Conservation (phyloP, 352 stramenopile genomes). For the Pythium guiyangense region DNA sequence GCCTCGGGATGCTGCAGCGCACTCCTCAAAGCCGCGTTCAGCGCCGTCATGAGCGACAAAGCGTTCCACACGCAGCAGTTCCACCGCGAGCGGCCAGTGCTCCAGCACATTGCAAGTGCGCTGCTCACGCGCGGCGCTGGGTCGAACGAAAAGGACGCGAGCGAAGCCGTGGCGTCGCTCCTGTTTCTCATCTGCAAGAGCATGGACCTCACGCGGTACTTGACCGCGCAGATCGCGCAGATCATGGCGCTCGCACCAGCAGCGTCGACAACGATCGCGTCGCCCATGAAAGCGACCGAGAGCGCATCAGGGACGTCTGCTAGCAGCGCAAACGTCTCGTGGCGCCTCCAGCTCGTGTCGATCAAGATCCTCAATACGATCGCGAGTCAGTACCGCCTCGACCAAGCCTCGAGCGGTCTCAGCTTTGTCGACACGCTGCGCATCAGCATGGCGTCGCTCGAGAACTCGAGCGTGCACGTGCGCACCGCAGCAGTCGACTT, state of each 20-base stretch:
- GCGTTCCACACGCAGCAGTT: constrained; percentile 60
- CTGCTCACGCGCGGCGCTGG: constrained; percentile 47
- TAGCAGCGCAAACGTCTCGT: constrained; percentile 23
- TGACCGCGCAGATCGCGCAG: constrained; percentile 47
- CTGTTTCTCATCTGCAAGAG: constrained; percentile 85
- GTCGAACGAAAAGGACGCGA: constrained; percentile 78
- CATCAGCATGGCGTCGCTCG: constrained; percentile 54
- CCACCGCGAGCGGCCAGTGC: constrained; percentile 38
- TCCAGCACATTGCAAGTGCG: constrained; percentile 40
- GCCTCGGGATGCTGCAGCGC: constrained; percentile 50
- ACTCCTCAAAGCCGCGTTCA: constrained; percentile 61
- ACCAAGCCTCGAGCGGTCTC: constrained; percentile 46
- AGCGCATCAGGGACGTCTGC: background rate
- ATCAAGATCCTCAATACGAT: constrained; percentile 82
- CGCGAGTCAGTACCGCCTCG: constrained; percentile 71
- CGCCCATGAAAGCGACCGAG: constrained; percentile 16
- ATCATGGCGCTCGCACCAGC: constrained; percentile 25
- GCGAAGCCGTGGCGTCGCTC: constrained; percentile 64
- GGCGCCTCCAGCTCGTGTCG: constrained; percentile 64
- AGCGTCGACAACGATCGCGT: constrained; percentile 8
- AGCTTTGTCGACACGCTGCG: constrained; percentile 56
- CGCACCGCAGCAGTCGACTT: constrained; percentile 65
- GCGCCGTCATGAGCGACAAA: constrained; percentile 43
- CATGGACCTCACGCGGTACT: constrained; percentile 49
- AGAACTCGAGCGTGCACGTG: constrained; percentile 77